Conservation (phyloP, 805 yeast species). For the Myxozyma sirexii region DNA sequence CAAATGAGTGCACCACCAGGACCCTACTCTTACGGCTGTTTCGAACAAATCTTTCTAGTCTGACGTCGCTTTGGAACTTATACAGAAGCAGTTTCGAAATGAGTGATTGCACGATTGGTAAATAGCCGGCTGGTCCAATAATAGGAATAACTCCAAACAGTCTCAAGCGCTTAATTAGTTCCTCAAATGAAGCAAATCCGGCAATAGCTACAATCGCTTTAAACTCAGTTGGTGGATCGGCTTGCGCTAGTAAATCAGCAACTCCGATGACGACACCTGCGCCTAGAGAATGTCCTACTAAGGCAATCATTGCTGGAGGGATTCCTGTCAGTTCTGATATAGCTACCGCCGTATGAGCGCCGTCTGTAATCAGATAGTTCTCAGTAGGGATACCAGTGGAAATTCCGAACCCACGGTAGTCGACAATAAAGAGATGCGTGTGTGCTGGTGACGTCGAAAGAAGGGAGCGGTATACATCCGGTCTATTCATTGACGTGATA, state of each 20-base stretch:
- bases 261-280: conserved; percentile 28
- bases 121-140: conserved; percentile 1
- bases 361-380: conserved; percentile 18
- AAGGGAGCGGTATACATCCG: conserved; percentile 24
- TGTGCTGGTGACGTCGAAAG: conserved; percentile 24
- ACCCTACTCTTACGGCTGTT: conserved; percentile 15
- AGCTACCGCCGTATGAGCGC: conserved; percentile 8
- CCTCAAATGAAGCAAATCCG: conserved; percentile 28
- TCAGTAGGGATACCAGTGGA: conserved; percentile 30
- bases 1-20: conserved; percentile 20
- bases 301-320: conserved; percentile 4
- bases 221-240: conserved; percentile 5
- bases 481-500: conserved; percentile 18
- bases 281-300: conserved; percentile 33
- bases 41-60: conserved; percentile 19
- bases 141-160: conserved; percentile 21
- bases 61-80: conserved; percentile 18
- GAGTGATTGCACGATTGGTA: conserved; percentile 5
- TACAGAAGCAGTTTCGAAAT: conserved; percentile 3
- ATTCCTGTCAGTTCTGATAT: conserved; percentile 13
- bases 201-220: conserved; percentile 24
- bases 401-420: conserved; percentile 32
- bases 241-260: conserved; percentile 18
- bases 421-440: conserved; percentile 27
- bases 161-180: conserved; percentile 11